Evolutionary conservation across 768 basidiomycete genomes (phyloP).

Genomic region (Hortiboletus campestris): DNA sequence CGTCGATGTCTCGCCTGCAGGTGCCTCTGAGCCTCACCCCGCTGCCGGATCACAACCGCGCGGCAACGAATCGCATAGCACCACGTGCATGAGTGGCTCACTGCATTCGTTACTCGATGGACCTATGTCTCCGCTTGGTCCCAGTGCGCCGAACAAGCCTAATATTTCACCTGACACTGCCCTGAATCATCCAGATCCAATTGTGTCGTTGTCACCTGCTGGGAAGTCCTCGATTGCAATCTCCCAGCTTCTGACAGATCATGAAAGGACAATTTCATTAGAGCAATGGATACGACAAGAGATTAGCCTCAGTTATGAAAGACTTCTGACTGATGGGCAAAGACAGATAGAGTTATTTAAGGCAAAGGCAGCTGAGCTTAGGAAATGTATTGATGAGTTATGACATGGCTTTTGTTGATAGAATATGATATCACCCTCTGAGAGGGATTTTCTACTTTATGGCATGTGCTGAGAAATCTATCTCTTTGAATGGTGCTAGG

Average conservation of each 20-base stretch:
- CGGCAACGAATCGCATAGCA: background rate
- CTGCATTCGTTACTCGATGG: background rate
- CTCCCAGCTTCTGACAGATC: conserved; percentile 29
- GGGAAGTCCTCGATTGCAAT: conserved; percentile 9
- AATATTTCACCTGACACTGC: background rate
- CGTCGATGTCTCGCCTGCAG: background rate
- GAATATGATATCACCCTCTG: no score
- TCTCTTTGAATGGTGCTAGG: no score
- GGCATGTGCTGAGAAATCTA: no score
- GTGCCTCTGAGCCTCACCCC: background rate
- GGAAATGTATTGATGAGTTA: conserved; percentile 36
- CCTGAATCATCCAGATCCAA: conserved; percentile 2
- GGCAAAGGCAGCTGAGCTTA: conserved; percentile 40
- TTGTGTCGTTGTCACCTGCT: conserved; percentile 14
- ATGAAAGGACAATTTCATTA: conserved; percentile 74
- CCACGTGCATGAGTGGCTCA: background rate
- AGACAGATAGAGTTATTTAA: conserved; percentile 49
- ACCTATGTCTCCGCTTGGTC: background rate
- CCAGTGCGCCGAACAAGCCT: background rate
- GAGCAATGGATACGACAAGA: conserved; percentile 83
- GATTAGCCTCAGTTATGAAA: conserved; percentile 65
- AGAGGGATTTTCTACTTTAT: no score
- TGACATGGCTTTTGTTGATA: conserved; percentile 10
- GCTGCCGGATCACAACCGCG: background rate
- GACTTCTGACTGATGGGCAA: conserved; percentile 51